These are phyloP conservation scores for Huntiella bhutanensis DNA, from an alignment of 2,329 filamentous ascomycete species.

Conservation along the genomic window DNA sequence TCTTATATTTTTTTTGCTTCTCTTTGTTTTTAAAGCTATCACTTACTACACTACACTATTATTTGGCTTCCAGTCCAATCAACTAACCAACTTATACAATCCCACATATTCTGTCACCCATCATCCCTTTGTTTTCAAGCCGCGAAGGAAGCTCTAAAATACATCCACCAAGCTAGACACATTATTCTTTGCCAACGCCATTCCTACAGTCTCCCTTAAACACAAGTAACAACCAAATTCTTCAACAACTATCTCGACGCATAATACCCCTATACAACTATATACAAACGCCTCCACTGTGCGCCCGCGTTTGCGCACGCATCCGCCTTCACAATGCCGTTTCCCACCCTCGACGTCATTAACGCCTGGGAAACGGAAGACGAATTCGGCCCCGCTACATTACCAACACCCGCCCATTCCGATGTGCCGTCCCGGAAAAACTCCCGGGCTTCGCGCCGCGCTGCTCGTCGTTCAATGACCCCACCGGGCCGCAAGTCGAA, in stretches of 20 bases:
- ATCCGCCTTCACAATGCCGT: not conserved
- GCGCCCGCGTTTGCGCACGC: too few relatives aligned
- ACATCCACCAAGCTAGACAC: not conserved
- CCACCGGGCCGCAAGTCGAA: slow-evolving; percentile 38
- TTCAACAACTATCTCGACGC: not conserved
- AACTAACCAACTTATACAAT: too few relatives aligned
- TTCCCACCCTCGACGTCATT: slow-evolving; percentile 22
- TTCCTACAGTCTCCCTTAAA: not conserved
- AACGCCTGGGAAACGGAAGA: slow-evolving; percentile 44
- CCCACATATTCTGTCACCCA: too few relatives aligned
- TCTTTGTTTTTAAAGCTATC: too few relatives aligned
- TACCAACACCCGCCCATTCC: slow-evolving; percentile 39
- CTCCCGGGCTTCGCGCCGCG: slow-evolving; percentile 45
- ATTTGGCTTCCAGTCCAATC: too few relatives aligned
- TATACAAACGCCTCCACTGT: too few relatives aligned
- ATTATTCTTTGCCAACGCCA: not conserved
- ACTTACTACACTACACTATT: too few relatives aligned
- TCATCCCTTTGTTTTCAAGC: too few relatives aligned
- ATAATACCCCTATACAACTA: not conserved
- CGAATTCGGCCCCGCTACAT: slow-evolving; percentile 35
- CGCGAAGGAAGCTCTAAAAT: too few relatives aligned
- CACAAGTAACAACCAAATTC: not conserved
- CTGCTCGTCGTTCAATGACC: slow-evolving; percentile 43
- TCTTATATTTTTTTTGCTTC: too few relatives aligned
- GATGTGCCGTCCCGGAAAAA: slow-evolving; percentile 31